Evolutionary conservation across 148 eudicot species (phyloP).

Genomic region (Fallopia convolvulus): DNA sequence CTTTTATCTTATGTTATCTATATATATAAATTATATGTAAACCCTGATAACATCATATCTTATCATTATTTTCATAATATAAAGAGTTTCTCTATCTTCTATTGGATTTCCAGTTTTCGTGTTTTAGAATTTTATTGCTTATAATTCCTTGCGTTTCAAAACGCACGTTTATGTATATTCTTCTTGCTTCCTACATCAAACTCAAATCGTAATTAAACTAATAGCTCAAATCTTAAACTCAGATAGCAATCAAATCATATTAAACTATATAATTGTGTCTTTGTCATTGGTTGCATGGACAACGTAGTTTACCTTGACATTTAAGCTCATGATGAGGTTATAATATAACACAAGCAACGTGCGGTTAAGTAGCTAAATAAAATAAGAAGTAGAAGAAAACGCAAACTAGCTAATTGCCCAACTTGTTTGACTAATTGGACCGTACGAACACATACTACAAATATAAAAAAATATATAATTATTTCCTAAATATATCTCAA

Average conservation of each 20-base stretch:
- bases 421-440: background rate
- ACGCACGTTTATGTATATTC: too few species aligned
- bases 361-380: background rate
- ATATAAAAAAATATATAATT: background rate
- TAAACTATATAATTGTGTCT: background rate
- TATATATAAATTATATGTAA: too few species aligned
- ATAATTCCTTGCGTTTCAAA: too few species aligned
- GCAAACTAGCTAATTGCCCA: background rate
- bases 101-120: too few species aligned
- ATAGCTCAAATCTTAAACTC: background rate
- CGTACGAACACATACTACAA: background rate
- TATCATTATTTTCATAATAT: too few species aligned
- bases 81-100: too few species aligned
- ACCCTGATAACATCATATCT: too few species aligned
- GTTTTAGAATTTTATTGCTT: too few species aligned
- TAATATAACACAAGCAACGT: background rate
- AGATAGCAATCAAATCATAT: background rate
- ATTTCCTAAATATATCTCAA: background rate
- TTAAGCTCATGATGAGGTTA: background rate
- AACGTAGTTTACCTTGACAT: background rate
- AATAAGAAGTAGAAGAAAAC: background rate
- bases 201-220: background rate
- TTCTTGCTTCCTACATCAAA: too few species aligned
- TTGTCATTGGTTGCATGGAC: background rate
- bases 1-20: too few species aligned